phyloP scores from a whole-genome alignment of 148 eudicot genomes.

The Rhododendron ovatum region DNA sequence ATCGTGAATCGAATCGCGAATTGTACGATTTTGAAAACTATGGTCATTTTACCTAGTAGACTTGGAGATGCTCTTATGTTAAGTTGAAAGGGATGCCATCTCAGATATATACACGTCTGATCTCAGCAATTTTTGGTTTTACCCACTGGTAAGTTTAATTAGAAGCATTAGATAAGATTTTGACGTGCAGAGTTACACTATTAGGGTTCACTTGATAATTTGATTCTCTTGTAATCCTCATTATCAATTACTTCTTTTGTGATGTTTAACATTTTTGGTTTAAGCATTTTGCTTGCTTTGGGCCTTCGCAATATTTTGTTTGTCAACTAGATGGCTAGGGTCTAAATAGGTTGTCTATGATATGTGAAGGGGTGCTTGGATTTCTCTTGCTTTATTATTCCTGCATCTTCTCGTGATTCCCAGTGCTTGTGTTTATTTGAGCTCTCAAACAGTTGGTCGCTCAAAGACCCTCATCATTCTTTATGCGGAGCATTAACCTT shows the following conservation, averaged over 20 bases:
- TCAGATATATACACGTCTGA: not conserved
- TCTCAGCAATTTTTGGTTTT: not conserved
- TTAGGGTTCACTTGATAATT: not conserved
- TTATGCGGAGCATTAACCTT: not conserved
- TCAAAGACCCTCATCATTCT: not conserved
- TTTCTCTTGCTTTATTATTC: not conserved
- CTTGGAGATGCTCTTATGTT: not conserved
- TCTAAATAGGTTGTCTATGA: not conserved
- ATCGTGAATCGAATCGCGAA: too few species aligned
- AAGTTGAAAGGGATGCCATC: not conserved
- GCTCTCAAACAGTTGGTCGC: not conserved
- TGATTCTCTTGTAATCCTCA: not conserved
- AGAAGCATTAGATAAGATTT: not conserved
- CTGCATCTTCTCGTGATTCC: not conserved
- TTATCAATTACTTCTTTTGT: too few species aligned
- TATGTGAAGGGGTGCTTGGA: not conserved
- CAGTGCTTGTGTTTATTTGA: not conserved
- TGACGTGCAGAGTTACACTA: not conserved
- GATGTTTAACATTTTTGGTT: not conserved
- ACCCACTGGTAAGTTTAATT: not conserved
- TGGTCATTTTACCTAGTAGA: too few species aligned
- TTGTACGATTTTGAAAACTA: too few species aligned
- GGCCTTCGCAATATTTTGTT: not conserved
- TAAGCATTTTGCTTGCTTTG: constrained; percentile 1
- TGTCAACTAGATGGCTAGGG: not conserved